Evolutionary conservation across 1,139 yeast genomes (phyloP).

Genomic region (Arxiozyma slooffiae): DNA sequence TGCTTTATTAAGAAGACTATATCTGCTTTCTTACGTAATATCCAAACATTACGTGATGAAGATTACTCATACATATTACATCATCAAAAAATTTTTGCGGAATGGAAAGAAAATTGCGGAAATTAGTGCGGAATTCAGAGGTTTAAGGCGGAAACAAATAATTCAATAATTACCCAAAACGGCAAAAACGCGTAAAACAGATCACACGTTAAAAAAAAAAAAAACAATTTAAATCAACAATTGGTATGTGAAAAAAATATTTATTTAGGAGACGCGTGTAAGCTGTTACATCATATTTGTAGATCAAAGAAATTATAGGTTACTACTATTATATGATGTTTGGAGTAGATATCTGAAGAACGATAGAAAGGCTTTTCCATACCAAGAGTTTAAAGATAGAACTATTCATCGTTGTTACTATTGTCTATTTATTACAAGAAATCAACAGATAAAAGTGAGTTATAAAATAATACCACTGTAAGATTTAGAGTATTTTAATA

Average conservation of each 20-base stretch:
- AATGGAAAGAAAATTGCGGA: neutral
- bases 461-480: neutral
- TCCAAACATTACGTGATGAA: neutral
- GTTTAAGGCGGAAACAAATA: neutral
- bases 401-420: neutral
- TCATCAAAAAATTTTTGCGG: neutral
- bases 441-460: neutral
- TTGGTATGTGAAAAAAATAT: no score
- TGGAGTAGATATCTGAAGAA: neutral
- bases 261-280: neutral
- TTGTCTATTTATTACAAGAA: neutral
- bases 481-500: no score
- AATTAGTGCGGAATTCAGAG: no score
- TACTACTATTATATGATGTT: neutral
- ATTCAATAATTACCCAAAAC: neutral
- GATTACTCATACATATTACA: neutral
- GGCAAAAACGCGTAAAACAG: neutral
- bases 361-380: neutral
- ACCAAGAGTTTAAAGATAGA: neutral
- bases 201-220: neutral
- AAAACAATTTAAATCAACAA: no score
- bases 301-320: neutral
- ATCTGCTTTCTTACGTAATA: neutral
- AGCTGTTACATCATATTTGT: neutral
- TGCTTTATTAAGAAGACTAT: no score